Evolutionary conservation across 371 early-diverging fungal genomes (phyloP).

Genomic region (Mucor irregularis): DNA sequence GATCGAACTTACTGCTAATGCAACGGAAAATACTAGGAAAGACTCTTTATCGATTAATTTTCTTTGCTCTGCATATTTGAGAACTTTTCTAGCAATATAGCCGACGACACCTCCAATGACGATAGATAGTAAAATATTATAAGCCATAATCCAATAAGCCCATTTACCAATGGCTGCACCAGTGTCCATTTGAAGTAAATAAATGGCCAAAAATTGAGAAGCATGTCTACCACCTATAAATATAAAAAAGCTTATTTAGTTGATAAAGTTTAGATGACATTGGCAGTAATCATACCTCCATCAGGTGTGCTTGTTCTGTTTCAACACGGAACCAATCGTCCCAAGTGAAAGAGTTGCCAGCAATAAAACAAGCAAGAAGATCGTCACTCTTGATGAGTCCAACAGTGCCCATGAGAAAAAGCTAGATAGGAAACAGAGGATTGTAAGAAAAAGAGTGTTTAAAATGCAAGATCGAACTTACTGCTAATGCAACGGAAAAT

Average conservation of each 20-base stretch:
- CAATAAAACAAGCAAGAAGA: slow-evolving; percentile 89
- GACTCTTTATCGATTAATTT: slow-evolving; percentile 89
- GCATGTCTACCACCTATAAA: slow-evolving; percentile 74
- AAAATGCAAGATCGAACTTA: slow-evolving; percentile 25
- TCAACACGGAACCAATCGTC: slow-evolving; percentile 87
- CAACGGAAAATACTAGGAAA: slow-evolving; percentile 85
- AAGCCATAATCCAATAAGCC: slow-evolving; percentile 70
- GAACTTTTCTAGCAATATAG: slow-evolving; percentile 62
- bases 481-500: slow-evolving; percentile 84
- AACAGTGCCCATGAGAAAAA: slow-evolving; percentile 78
- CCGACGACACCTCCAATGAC: slow-evolving; percentile 87
- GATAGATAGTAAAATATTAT: slow-evolving; percentile 74
- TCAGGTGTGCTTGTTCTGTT: slow-evolving; percentile 77
- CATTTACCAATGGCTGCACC: slow-evolving; percentile 73
- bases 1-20: slow-evolving; percentile 66
- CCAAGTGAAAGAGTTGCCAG: slow-evolving; percentile 89
- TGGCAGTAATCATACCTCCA: no score
- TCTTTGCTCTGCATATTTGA: slow-evolving; percentile 67
- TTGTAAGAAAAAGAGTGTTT: background rate
- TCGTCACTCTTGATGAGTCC: slow-evolving; percentile 83
- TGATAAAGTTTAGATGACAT: no score
- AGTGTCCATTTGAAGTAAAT: slow-evolving; percentile 57
- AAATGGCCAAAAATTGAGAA: slow-evolving; percentile 86
- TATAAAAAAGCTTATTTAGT: no score
- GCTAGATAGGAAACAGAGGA: no score